Base-by-base conservation (phyloP, 73 alveolate species). In the Paramecium octaurelia region DNA sequence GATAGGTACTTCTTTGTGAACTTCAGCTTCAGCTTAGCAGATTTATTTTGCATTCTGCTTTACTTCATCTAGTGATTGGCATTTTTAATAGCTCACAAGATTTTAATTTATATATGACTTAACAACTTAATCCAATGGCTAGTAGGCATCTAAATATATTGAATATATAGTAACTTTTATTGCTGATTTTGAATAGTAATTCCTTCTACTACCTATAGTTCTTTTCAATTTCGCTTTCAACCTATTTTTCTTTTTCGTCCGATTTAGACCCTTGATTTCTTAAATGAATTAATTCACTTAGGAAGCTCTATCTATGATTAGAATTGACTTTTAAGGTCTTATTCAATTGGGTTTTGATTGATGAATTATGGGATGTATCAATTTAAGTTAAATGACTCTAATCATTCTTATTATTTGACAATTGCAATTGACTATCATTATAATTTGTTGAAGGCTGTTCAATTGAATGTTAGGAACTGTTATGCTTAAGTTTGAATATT, bases 1-100 rank as follows among this genome's bases (percentile, higher is more conserved):
- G 7, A 75, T 75, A 4, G 88, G 88, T 29, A 75, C 38, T 75
- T 75, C 88, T 75, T 75, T 75, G n/a, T 75, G 88, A 36, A 75
- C 68, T 42, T 75, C 88, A 75, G 34, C 36, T 75, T 75, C 88
- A 4, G 88, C 68, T 42, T 75, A 38, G 12, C 58, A 38, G 4
- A 75, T 75, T 75, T 35, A n/a, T 35, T n/a, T 75, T 0, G 88
- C 88, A 75, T 75, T 75, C 58, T 35, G 14, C 6, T 75, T 75
- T 2, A 75, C 36, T 42, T 75, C 64, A 75, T 35, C 60, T 23
- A 75, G n/a, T 16, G 88, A 75, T 42, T 75, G 35, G 18, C 58
- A 35, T 75, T 75, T 34, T 75, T 75, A 20, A 75, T 75, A 18
- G 24, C 88, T 38, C 36, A 29, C 34, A 29, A 75, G 46, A 75